Base-by-base conservation (phyloP, 768 basidiomycete species). In the Tubosaeta sp. region DNA sequence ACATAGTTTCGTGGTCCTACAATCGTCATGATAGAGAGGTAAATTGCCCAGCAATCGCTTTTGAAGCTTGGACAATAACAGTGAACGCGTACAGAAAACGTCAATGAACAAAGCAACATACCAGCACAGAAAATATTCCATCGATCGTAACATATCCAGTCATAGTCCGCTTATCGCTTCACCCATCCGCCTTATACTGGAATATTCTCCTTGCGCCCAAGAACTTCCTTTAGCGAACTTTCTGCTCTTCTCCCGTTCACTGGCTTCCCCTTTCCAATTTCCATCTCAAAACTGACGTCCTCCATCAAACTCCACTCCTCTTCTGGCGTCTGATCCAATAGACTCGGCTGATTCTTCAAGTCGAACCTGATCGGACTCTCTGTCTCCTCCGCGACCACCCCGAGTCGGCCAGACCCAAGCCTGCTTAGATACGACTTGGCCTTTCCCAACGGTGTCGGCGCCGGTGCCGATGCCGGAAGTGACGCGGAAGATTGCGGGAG, bases 251-350 rank as follows among this genome's bases (percentile, higher is more conserved):
- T 76, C 55, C 69, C 57, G 31, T 37, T 54, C 7, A 6, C 57
- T 13, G 16, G 12, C 50, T 58, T 67, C 19, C 53, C 58, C 37
- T 64, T 57, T 12, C 57, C 63, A 26, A 60, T 50, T 7, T 69
- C 76, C 43, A 65, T 63, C 64, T 81, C 83, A 54, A 82, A 84
- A 59, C 81, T 84, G 31, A 80, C 62, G 53, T 84, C 80, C 26
- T 68, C 70, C 60, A 74, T 59, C 32, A 63, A 59, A 29, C 66
- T 71, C 75, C 72, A 80, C n/a, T 76, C 76, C 45, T 80, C 79
- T 56, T 82, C 81, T 26, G 78, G 80, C 66, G 73, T 76, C 63
- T 85, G 81, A 60, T 84, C 83, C 57, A 85, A 60, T 58, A 85
- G 63, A 56, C 79, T 81, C 8, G 68, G 79, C 43, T 79, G 77